Percentiles rank a stretch among this genome's conserved stretches.
phyloP scores from a whole-genome alignment of 2,329 filamentous ascomycete genomes.

The Emmonsiellopsis sp. region DNA sequence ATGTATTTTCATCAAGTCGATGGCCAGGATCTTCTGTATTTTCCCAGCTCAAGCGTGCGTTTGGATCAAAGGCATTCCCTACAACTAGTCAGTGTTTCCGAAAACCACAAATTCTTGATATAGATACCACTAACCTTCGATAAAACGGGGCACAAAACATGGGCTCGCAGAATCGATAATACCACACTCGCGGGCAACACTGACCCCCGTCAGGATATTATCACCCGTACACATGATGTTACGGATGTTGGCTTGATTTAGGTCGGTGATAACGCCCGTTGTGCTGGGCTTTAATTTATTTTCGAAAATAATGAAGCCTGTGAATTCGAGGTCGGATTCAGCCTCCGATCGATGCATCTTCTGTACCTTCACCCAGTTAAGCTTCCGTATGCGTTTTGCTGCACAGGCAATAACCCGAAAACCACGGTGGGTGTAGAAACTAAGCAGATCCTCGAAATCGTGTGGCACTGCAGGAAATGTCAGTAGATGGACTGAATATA shows the following conservation, averaged over 20 bases:
- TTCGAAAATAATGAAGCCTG: constrained; percentile 96
- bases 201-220: constrained; percentile 67
- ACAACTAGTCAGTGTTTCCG: constrained; percentile 8
- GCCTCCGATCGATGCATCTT: constrained; percentile 84
- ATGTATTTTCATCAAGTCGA: constrained; percentile 64
- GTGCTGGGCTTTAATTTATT: constrained; percentile 94
- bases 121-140: constrained; percentile 47
- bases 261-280: constrained; percentile 67
- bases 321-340: constrained; percentile 74
- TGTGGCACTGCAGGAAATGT: constrained; percentile 52
- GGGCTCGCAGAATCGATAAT: constrained; percentile 80
- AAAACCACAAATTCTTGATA: background rate
- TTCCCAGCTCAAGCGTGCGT: constrained; percentile 74
- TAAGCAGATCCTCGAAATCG: constrained; percentile 83
- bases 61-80: constrained; percentile 64
- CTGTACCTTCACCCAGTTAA: constrained; percentile 90
- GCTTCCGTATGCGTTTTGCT: constrained; percentile 73
- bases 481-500: constrained; percentile 5
- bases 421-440: constrained; percentile 87
- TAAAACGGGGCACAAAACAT: constrained; percentile 87
- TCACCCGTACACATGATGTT: constrained; percentile 92
- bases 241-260: constrained; percentile 72
- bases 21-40: constrained; percentile 82
- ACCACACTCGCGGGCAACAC: constrained; percentile 66
- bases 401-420: constrained; percentile 96